These are phyloP conservation scores for Populus hybrid DNA, from an alignment of 441 rosid genomes.

Conservation along the genomic window DNA sequence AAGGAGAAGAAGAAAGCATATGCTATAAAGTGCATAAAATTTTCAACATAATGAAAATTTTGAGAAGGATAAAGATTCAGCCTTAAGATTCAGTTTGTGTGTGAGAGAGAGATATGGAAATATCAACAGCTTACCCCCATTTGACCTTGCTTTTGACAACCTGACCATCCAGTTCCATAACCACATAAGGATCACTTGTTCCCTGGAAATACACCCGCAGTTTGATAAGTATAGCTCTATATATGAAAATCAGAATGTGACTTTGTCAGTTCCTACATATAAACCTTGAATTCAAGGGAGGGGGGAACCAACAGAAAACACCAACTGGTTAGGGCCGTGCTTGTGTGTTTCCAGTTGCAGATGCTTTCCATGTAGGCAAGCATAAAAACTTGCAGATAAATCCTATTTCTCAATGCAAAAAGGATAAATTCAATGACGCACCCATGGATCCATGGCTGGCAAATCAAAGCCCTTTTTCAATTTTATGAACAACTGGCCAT, in stretches of 20 bases:
- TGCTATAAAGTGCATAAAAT: not conserved
- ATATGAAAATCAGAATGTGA: not conserved
- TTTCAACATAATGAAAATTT: not conserved
- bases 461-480: conserved; percentile 68
- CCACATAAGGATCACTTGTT: conserved; percentile 83
- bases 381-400: not conserved
- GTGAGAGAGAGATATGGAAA: not conserved
- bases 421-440: conserved; percentile 23
- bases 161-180: conserved; percentile 90
- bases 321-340: not conserved
- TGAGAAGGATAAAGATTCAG: not conserved
- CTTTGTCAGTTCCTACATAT: not conserved
- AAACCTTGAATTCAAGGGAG: not conserved
- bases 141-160: conserved; percentile 72
- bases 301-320: not conserved
- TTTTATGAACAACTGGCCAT: conserved; percentile 79
- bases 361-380: not conserved
- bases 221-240: not conserved
- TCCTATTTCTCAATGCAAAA: not conserved
- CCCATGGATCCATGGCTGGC: conserved; percentile 99
- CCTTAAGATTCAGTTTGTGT: not conserved
- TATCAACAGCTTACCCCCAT: conserved; percentile 54
- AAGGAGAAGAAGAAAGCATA: not conserved
- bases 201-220: conserved; percentile 41
- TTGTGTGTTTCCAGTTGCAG: not conserved